A percentile compares a stretch with the other conserved stretches of the same genome.
Conservation (phyloP, 192 early-diverging fungal species). For the Gryganskiella cystojenkinii region DNA sequence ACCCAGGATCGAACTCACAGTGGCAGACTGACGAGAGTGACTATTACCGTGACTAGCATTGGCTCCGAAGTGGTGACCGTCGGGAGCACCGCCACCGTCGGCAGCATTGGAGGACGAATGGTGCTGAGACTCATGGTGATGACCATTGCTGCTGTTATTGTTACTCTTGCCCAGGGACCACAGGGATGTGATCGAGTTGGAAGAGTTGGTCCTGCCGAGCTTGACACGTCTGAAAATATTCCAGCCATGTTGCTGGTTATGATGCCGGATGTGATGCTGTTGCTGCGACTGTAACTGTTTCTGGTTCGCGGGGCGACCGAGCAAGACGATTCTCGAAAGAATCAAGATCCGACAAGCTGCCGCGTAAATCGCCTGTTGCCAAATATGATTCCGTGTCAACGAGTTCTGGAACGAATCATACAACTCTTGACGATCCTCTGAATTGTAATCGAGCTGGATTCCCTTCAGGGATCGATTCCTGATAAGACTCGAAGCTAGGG, state of each 20-base stretch:
- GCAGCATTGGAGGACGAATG: constrained; percentile 34
- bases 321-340: constrained; percentile 42
- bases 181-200: constrained; percentile 37
- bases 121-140: too few relatives aligned
- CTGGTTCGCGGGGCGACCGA: constrained; percentile 47
- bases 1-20: background rate
- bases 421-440: constrained; percentile 54
- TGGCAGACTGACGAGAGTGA: constrained; percentile 15
- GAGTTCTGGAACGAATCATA: constrained; percentile 56
- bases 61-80: constrained; percentile 16
- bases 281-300: constrained; percentile 28
- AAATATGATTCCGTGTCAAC: constrained; percentile 55
- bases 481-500: constrained; percentile 44
- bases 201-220: constrained; percentile 34
- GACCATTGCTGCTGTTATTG: too few relatives aligned
- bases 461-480: constrained; percentile 54
- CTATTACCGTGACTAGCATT: constrained; percentile 37
- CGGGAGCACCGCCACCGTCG: constrained; percentile 29
- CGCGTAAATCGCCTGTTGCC: constrained; percentile 54
- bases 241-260: constrained; percentile 35
- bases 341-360: constrained; percentile 52
- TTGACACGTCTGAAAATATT: constrained; percentile 41
- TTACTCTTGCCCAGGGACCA: constrained; percentile 30
- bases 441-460: constrained; percentile 59
- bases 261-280: constrained; percentile 35